Base-by-base conservation (phyloP, 345 rosid genomes). In the Salix arbutifolia region DNA sequence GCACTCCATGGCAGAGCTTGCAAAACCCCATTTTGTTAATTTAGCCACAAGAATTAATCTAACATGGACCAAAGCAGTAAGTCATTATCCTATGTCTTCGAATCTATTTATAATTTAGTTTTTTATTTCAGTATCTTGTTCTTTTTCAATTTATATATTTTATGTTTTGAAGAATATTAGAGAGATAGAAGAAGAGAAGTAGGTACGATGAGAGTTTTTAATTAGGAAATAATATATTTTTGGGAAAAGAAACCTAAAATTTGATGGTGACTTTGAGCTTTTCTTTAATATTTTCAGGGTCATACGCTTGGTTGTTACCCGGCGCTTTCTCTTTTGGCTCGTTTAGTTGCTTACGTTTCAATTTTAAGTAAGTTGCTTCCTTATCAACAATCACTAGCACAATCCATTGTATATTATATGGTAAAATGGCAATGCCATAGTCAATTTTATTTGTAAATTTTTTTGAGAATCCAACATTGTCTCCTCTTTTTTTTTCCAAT, bases 1-100 rank as follows among this genome's bases (percentile, higher is more conserved):
- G 84, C 61, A 82, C 60, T 79, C 85, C 7, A 37, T 64, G 23
- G 21, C 74, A 35, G n/a, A 44, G 52, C 42, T 72, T 14, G 71
- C 64, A 44, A 38, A 58, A 67, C 31, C 64, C 68, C 79, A 26
- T 28, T 65, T 64, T 6, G 6, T 19, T n/a, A 53, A 80, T 82
- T 53, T 81, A 50, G 75, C 82, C 11, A 67, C 44, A 35, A 31
- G 42, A 38, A 65, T 31, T 30, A 21, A 33, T 21, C 19, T 35
- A 19, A 8, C 70, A 38, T 4, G 37, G 17, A 9, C 16, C 31
- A 35, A 65, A 31, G 70, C 78, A 61, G 82, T 74, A 42, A 78
- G 53, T 42, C n/a, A 14, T 65, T 42, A 13, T 13, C 50, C 50
- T 44, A 3, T 44, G 50, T 10, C 50, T 44, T 44, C 50, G 13